These are phyloP conservation scores for Gnaphalium uliginosum DNA, from an alignment of 129 eudicot genomes.

Conservation along the genomic window DNA sequence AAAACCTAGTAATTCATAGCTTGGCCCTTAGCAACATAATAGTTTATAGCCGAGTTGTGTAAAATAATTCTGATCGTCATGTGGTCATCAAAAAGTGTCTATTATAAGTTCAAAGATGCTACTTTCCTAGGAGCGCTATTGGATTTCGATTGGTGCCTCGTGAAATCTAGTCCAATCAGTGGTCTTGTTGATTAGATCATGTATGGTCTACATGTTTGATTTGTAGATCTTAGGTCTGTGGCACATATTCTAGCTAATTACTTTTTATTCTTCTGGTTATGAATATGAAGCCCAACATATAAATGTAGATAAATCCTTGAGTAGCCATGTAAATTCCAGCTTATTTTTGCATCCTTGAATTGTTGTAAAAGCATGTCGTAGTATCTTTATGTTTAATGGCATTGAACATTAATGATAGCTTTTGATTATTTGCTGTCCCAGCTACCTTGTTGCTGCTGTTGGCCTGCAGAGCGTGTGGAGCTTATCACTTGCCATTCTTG, in stretches of 20 bases:
- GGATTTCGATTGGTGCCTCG: too few species aligned
- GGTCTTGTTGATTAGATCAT: not conserved
- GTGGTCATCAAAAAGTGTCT: not conserved
- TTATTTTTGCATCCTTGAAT: not conserved
- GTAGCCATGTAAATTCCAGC: not conserved
- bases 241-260: not conserved
- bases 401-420: slow-evolving; percentile 14
- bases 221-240: not conserved
- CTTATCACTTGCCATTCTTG: slow-evolving; percentile 64
- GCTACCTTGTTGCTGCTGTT: slow-evolving; percentile 92
- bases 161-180: too few species aligned
- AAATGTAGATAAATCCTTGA: not conserved
- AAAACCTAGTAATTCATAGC: not conserved
- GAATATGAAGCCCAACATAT: not conserved
- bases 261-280: not conserved
- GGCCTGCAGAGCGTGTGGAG: slow-evolving; percentile 94
- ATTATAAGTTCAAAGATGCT: not conserved
- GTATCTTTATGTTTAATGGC: slow-evolving; percentile 6
- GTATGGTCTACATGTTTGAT: not conserved
- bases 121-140: too few species aligned
- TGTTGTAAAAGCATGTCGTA: not conserved
- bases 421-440: slow-evolving; percentile 33
- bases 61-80: not conserved
- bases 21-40: not conserved
- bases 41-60: not conserved